phyloP scores from a whole-genome alignment of 1,139 yeast species.

The Magnusiomyces fungicola region DNA sequence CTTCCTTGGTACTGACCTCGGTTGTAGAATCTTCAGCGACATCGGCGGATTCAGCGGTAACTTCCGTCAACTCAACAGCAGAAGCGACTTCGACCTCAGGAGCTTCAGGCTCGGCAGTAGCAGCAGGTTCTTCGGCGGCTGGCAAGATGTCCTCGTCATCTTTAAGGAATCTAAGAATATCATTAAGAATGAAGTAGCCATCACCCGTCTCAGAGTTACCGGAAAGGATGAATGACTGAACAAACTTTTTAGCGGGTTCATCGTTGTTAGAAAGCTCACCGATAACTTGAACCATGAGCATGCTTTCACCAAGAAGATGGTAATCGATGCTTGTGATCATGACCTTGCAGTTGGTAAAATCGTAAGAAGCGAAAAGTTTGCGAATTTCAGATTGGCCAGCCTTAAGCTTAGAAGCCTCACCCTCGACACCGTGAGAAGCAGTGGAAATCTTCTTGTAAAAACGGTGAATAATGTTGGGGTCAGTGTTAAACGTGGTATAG shows the following conservation, averaged over 20 bases:
- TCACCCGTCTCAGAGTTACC: constrained; percentile 29
- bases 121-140: not conserved
- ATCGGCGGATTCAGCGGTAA: not conserved
- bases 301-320: constrained; percentile 46
- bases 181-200: constrained; percentile 58
- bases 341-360: constrained; percentile 47
- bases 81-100: constrained; percentile 13
- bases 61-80: too few species aligned
- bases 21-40: not conserved
- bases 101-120: constrained; percentile 6
- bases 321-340: constrained; percentile 58
- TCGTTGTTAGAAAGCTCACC: constrained; percentile 57
- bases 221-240: constrained; percentile 60
- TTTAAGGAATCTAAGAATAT: constrained; percentile 43
- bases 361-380: constrained; percentile 34
- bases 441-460: constrained; percentile 29
- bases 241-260: constrained; percentile 47
- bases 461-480: constrained; percentile 31
- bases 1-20: too few species aligned
- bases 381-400: constrained; percentile 31
- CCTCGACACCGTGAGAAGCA: constrained; percentile 35
- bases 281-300: constrained; percentile 56
- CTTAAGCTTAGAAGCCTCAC: constrained; percentile 22
- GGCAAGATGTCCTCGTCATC: constrained; percentile 30
- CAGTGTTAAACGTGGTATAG: constrained; percentile 32